Evolutionary conservation across 495 filamentous ascomycete species (phyloP), one percentile per base, ranked within the genome.

Genomic region (Penicillium ucsense): DNA sequence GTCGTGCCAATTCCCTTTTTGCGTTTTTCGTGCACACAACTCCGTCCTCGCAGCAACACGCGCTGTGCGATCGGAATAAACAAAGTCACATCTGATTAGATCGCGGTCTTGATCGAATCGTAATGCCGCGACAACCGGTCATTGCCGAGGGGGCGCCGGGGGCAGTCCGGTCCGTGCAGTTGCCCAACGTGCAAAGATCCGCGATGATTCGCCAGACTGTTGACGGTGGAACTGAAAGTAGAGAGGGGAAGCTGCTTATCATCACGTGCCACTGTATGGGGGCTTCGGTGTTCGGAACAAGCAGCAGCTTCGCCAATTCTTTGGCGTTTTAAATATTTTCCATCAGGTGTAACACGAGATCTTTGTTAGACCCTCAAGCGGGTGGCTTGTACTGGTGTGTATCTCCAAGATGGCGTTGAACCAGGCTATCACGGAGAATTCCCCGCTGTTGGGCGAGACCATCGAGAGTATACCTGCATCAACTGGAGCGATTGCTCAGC

Each of bases 401-500:
- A 10, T 11, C n/a, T 35, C 11, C 34, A 4, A 9, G 31, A 66
- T 70, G 65, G 53, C 63, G 38, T 35, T 55, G 46, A 58, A 61
- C 38, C 34, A 51, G 35, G 43, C 44, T 41, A 57, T 55, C 29
- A 64, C 60, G 31, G 71, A 74, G 61, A 68, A 53, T 10, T 71
- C 69, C 53, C 69, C 71, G 50, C 55, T 74, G 63, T 60, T 74
- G 51, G 61, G 56, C 2, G 41, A 52, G 30, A 47, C 49, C 35
- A 66, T 65, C 45, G 57, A 55, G 29, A 65, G 64, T 43, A 57
- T 56, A 28, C 46, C 50, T 48, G 47, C 52, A 7, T 57, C 67
- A 29, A 62, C 52, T 28, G 61, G 56, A 29, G 55, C 56, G 36
- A 65, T 68, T 45, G 34, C 57, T 41, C 40, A 39, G 33, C 41